Percentiles rank a stretch among this genome's conserved stretches.
Evolutionary conservation across 352 stramenopile genomes (phyloP).

Genomic region (Thalassiosira sp.): DNA sequence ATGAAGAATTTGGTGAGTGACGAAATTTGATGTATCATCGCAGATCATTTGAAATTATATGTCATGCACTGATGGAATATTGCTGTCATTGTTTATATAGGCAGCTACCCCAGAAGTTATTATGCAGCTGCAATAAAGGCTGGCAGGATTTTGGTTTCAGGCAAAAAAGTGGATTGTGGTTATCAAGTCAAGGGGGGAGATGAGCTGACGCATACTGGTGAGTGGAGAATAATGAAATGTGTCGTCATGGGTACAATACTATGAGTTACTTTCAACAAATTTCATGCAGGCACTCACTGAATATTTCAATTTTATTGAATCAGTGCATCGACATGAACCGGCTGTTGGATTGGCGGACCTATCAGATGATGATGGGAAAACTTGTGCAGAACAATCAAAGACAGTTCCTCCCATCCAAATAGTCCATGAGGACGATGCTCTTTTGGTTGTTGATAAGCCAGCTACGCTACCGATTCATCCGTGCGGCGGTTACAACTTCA

Average conservation of each 20-base stretch:
- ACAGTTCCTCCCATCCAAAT: conserved; percentile 40
- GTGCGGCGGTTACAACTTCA: conserved; percentile 78
- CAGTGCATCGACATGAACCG: conserved; percentile 95
- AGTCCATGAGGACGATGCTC: conserved; percentile 58
- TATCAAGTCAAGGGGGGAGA: conserved; percentile 91
- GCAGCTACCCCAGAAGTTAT: conserved; percentile 78
- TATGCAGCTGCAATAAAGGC: conserved; percentile 91
- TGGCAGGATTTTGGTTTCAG: conserved; percentile 92
- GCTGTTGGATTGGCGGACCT: conserved; percentile 88
- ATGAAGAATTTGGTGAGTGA: conserved; percentile 68
- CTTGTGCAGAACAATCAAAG: too few species aligned
- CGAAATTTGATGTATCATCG: background rate
- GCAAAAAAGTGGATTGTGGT: conserved; percentile 82
- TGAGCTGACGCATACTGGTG: conserved; percentile 92
- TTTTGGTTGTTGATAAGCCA: conserved; percentile 78
- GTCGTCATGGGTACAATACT: too few species aligned
- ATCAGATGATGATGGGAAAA: conserved; percentile 76
- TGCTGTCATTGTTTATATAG: conserved; percentile 6
- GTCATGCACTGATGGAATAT: background rate
- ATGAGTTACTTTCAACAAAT: too few species aligned
- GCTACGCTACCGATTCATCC: conserved; percentile 77
- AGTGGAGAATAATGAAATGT: too few species aligned
- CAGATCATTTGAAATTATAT: too few species aligned
- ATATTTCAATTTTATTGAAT: too few species aligned
- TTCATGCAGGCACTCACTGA: too few species aligned